Percentiles rank a stretch among this genome's conserved stretches.
Conservation (phyloP, 306 rosid genomes). For the Lablab purpureus region DNA sequence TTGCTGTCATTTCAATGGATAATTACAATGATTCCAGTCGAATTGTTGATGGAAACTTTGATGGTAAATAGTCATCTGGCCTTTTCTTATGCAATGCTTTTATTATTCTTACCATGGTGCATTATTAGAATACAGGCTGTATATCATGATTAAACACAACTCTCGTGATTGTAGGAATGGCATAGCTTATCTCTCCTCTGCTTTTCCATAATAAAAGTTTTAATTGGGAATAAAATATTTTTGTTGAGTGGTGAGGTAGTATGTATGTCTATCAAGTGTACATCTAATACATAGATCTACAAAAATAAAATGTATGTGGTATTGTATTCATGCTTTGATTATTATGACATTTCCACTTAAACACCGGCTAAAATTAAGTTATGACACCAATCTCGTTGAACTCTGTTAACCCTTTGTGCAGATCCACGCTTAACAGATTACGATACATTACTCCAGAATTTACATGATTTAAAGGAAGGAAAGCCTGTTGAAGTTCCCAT, state of each 20-base stretch:
- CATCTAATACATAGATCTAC: conserved; percentile 25
- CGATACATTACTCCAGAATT: conserved; percentile 88
- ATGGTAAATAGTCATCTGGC: conserved; percentile 66
- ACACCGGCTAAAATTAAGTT: conserved; percentile 37
- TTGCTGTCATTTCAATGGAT: conserved; percentile 99
- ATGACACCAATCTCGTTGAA: conserved; percentile 29
- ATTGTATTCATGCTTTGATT: conserved; percentile 42
- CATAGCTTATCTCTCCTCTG: conserved; percentile 18
- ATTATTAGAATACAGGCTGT: conserved; percentile 22
- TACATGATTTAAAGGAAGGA: conserved; percentile 87
- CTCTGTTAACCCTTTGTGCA: conserved; percentile 51
- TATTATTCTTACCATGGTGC: conserved; percentile 40
- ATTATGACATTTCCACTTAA: conserved; percentile 23
- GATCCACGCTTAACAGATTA: conserved; percentile 99
- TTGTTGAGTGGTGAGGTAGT: conserved; percentile 10
- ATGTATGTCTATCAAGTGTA: neutral
- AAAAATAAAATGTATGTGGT: conserved; percentile 29
- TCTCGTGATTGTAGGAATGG: conserved; percentile 18
- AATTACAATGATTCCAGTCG: conserved; percentile 96
- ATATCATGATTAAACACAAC: conserved; percentile 24
- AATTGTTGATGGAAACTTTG: conserved; percentile 95
- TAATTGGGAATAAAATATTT: neutral
- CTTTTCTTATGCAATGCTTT: conserved; percentile 37
- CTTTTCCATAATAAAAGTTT: conserved; percentile 28
- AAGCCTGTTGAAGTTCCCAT: conserved; percentile 83